Evolutionary conservation across 176 grass and related monocot species (phyloP), one percentile per base, ranked within the genome.

Genomic region (Lolium rigidum): DNA sequence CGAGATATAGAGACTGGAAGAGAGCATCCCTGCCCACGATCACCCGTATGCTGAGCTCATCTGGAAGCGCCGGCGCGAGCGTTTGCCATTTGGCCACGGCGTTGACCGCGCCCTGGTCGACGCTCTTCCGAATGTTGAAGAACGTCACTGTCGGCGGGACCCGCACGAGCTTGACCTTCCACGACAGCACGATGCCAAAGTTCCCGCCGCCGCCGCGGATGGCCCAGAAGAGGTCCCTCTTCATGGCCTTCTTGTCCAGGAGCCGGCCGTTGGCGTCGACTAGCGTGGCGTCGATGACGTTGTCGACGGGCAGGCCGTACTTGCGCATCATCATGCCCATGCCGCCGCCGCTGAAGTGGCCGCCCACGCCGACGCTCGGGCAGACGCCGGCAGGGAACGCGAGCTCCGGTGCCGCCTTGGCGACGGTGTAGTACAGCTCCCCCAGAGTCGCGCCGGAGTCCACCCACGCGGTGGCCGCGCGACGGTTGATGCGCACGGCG

Each of bases 371-470:
- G 20, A 94, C 57, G 5, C 86, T 89, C 49, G 74, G 52, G 38
- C 89, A 94, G 18, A 82, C 15, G 39, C 92, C 92, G 4, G 82
- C 86, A 0, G 89, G 80, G 69, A 91, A 91, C 13, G 79, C 86
- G 3, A 86, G 64, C 0, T 14, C 52, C 2, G 26, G 46, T 2
- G 57, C 80, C 14, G 73, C 82, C 76, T 76, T 82, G 26, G 83
- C 89, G 31, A 94, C 80, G 50, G 54, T 10, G 58, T 91, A 87
- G 76, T 84, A 94, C 0, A 89, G 31, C 71, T 94, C 92, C 15
- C 89, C 86, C 22, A 87, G 18, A 9, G 86, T 84, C 26, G 83
- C 89, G 70, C 92, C 86, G 11, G 88, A 72, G 14, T 93, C 78
- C 10, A 93, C 92, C 92, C 88, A 86, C 14, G 88, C 82, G 13